Percentiles rank a stretch among this genome's conserved stretches.
Conservation (phyloP, 192 early-diverging fungal species). For the Chytriomyces confervae region DNA sequence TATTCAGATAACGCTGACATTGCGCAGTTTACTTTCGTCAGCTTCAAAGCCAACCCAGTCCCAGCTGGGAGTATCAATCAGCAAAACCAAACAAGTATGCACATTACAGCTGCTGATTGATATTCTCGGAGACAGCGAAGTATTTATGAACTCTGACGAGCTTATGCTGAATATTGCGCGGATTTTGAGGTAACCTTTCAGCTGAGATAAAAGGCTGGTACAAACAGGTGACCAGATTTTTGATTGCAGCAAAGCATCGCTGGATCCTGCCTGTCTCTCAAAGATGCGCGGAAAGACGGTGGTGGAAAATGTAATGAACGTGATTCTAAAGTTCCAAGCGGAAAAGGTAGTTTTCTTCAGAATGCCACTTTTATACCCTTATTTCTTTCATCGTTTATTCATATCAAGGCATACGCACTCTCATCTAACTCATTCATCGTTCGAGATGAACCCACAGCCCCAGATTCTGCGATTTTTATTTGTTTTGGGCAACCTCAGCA, state of each 20-base stretch:
- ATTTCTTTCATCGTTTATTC: too few relatives aligned
- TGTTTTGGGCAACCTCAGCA: slow-evolving; percentile 52
- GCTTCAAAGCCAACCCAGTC: neutral
- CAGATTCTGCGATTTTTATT: slow-evolving; percentile 48
- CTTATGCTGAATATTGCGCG: slow-evolving; percentile 43
- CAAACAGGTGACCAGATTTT: neutral
- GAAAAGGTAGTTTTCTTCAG: slow-evolving; percentile 40
- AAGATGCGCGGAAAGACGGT: slow-evolving; percentile 13
- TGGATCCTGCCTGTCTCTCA: slow-evolving; percentile 33
- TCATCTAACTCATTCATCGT: neutral
- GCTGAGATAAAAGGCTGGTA: too few relatives aligned
- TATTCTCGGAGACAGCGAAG: slow-evolving; percentile 3
- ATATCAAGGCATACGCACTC: too few relatives aligned
- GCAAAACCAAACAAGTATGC: neutral
- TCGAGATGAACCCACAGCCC: slow-evolving; percentile 37
- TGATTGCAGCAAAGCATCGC: slow-evolving; percentile 40
- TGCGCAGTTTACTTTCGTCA: slow-evolving; percentile 40
- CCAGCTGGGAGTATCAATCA: neutral
- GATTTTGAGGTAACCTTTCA: slow-evolving; percentile 40
- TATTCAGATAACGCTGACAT: slow-evolving; percentile 38
- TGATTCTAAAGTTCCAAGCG: slow-evolving; percentile 41
- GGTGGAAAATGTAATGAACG: slow-evolving; percentile 9
- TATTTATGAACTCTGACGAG: slow-evolving; percentile 33
- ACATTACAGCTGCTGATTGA: neutral
- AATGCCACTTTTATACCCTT: too few relatives aligned